phyloP scores from a whole-genome alignment of 2,329 filamentous ascomycete genomes.

The Colletotrichum truncatum region DNA sequence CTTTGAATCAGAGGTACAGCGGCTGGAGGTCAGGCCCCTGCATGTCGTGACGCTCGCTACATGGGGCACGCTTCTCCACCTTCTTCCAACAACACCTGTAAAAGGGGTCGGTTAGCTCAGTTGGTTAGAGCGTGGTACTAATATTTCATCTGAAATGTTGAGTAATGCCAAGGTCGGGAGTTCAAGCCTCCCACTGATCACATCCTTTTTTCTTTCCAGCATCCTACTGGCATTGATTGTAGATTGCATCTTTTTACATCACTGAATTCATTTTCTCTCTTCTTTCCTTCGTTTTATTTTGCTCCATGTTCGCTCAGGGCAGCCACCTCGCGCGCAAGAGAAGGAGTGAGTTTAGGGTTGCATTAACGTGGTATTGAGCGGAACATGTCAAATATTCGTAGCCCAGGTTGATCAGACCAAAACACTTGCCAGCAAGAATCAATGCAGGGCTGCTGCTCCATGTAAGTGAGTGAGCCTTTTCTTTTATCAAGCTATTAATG shows the following conservation, averaged over 20 bases:
- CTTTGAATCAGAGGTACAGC: too few relatives aligned
- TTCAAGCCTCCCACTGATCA: conserved; percentile 20
- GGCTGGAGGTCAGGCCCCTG: neutral
- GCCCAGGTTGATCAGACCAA: too few relatives aligned
- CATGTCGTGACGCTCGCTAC: neutral
- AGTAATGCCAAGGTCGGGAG: conserved; percentile 18
- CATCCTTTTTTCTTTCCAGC: neutral
- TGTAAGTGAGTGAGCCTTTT: too few relatives aligned
- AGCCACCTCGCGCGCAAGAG: too few relatives aligned
- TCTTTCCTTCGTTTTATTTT: too few relatives aligned
- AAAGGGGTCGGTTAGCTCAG: conserved; percentile 10
- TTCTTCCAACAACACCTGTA: neutral
- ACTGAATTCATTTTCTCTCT: neutral
- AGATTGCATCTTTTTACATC: neutral
- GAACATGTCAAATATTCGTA: too few relatives aligned
- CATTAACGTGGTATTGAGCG: too few relatives aligned
- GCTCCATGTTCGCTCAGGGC: too few relatives aligned
- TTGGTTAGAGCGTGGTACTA: conserved; percentile 20
- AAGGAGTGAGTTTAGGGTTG: too few relatives aligned
- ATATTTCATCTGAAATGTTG: neutral
- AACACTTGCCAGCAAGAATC: too few relatives aligned
- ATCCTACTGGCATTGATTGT: neutral
- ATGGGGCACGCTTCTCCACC: neutral
- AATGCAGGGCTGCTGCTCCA: too few relatives aligned
- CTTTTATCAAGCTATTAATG: too few relatives aligned